Percentiles rank a stretch among this genome's conserved stretches.
Evolutionary conservation across 345 rosid species (phyloP).

Genomic region (Rhodomyrtus tomentosa): DNA sequence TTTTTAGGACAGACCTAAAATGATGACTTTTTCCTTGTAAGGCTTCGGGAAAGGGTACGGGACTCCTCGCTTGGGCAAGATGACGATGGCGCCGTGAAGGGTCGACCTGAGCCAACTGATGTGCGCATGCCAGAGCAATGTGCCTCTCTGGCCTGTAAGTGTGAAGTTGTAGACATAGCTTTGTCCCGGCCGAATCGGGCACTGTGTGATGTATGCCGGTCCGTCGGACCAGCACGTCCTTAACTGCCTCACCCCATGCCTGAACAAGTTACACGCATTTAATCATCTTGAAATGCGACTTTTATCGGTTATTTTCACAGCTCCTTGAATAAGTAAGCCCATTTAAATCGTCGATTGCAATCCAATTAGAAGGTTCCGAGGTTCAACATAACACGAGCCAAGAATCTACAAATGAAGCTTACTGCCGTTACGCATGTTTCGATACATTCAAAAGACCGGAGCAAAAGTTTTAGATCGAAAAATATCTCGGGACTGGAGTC

Average conservation of each 20-base stretch:
- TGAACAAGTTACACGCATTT: conserved; percentile 2
- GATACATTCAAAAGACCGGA: not conserved
- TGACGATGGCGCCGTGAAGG: conserved; percentile 56
- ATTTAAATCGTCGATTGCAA: not conserved
- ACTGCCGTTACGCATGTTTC: not conserved
- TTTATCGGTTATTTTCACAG: not conserved
- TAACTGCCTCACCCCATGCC: conserved; percentile 70
- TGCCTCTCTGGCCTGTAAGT: conserved; percentile 59
- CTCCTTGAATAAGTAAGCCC: not conserved
- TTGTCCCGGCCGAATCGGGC: conserved; percentile 52
- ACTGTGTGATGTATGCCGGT: conserved; percentile 65
- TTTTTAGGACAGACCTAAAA: conserved; percentile 34
- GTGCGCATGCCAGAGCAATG: conserved; percentile 75
- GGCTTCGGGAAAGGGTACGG: conserved; percentile 65
- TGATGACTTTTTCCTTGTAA: conserved; percentile 34
- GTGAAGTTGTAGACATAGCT: conserved; percentile 58
- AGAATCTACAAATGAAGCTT: not conserved
- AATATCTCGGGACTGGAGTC: not conserved
- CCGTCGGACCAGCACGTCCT: conserved; percentile 74
- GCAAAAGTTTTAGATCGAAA: not conserved
- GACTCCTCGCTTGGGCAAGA: conserved; percentile 44
- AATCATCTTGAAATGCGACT: not conserved
- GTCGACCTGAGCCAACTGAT: conserved; percentile 71
- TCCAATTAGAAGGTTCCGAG: not conserved
- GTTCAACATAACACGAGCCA: not conserved